Percentiles rank a stretch among this genome's conserved stretches.
phyloP scores from a whole-genome alignment of 495 filamentous ascomycete species.

The Durotheca rogersii region DNA sequence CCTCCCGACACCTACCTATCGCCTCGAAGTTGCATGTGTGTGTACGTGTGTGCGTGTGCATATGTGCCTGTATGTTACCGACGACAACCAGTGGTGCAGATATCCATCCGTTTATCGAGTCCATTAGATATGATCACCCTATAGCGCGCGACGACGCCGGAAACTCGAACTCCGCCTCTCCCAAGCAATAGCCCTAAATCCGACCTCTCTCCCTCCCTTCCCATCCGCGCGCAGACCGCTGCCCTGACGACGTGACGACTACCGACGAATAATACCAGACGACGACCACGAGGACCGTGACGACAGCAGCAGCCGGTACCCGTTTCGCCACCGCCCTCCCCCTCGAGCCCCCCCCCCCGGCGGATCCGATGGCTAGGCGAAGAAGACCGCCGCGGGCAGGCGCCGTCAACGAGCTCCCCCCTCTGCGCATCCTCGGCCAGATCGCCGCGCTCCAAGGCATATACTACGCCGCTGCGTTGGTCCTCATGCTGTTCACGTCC shows the following conservation, averaged over 20 bases:
- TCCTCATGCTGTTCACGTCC: conserved; percentile 84
- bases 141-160: conserved; percentile 26
- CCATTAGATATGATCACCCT: conserved; percentile 27
- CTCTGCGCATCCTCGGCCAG: conserved; percentile 81
- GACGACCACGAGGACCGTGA: no score
- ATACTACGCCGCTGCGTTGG: conserved; percentile 74
- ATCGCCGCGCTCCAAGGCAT: conserved; percentile 81
- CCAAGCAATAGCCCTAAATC: no score
- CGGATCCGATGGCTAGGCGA: conserved; percentile 66
- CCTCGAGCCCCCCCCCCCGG: not conserved
- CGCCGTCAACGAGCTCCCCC: conserved; percentile 77
- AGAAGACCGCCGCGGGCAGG: conserved; percentile 76
- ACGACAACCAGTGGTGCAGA: no score
- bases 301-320: no score
- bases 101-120: no score
- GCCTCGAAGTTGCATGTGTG: not conserved
- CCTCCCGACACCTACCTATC: conserved; percentile 6
- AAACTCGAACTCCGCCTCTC: not conserved
- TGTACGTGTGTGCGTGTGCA: conserved; percentile 3
- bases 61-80: not conserved
- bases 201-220: conserved; percentile 19
- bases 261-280: no score
- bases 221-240: no score
- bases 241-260: no score
- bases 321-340: not conserved